Evolutionary conservation across 177 flowering plant species (phyloP).

Genomic region (Vitis hybrid): DNA sequence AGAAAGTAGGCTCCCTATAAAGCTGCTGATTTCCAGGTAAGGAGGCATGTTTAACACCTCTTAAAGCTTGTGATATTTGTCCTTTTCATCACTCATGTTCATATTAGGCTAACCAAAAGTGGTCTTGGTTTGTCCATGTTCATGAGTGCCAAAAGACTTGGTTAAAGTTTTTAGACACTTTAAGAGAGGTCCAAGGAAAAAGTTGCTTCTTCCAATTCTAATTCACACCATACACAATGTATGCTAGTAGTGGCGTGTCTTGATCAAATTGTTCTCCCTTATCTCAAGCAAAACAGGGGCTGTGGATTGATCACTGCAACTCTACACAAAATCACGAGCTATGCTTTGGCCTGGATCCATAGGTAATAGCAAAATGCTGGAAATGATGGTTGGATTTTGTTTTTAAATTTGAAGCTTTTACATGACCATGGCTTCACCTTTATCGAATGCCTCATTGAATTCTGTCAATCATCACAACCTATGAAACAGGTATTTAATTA

Average conservation of each 20-base stretch:
- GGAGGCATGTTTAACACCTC: conserved; percentile 34
- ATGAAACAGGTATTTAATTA: no score
- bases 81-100: conserved; percentile 1
- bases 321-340: no score
- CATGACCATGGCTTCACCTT: no score
- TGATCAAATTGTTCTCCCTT: not conserved
- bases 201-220: not conserved
- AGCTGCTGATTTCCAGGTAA: conserved; percentile 29
- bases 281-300: not conserved
- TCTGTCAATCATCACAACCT: no score
- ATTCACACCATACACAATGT: not conserved
- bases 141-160: conserved; percentile 10
- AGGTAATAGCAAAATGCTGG: no score
- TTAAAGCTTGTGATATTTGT: conserved; percentile 18
- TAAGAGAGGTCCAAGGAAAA: conserved; percentile 5
- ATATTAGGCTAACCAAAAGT: conserved; percentile 14
- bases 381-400: no score
- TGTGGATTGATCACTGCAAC: no score
- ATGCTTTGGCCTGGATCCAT: no score
- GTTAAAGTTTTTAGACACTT: conserved; percentile 14
- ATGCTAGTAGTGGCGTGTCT: not conserved
- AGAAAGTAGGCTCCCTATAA: conserved; percentile 22
- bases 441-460: no score
- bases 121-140: conserved; percentile 3
- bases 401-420: no score